Evolutionary conservation across 2,329 filamentous ascomycete genomes (phyloP), one percentile per base, ranked within the genome.

Genomic region (Neophaeococcomyces mojaviensis): DNA sequence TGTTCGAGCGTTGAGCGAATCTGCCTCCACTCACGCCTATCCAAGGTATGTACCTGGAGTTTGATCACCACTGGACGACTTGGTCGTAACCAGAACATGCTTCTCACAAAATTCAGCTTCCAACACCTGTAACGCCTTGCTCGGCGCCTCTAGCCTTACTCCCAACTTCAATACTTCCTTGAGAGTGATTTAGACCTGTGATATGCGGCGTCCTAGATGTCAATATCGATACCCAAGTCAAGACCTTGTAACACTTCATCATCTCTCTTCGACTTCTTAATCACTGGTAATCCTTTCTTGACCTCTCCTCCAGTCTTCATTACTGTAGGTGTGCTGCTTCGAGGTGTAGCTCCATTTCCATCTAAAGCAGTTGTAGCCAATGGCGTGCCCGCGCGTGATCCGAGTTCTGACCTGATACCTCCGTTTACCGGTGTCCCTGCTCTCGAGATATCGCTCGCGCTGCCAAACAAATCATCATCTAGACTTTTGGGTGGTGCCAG

Each of bases 191-290:
- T n/a, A n/a, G n/a, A n/a, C n/a, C n/a, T n/a, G n/a, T n/a, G n/a
- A n/a, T n/a, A n/a, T n/a, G n/a, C n/a, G n/a, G n/a, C n/a, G n/a
- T 28, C 26, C 49, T 70, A 87, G 56, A 94, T 87, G 55, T 94
- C 88, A 58, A 95, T 82, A 57, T 97, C 90, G 62, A 97, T 88
- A 22, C 88, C 90, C 57, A 97, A 69, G 63, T 97, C 92, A 70
- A 97, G 71, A 20, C 81, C 77, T 1, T 84, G 88, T 64, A 97
- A 90, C 46, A 96, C 84, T 60, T 97, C 92, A 61, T 97, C 92
- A 51, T 95, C 89, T 72, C 85, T 84, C 47, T 88, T 77, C 24
- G 84, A 82, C 67, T 86, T 76, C 55, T 74, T 82, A 59, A 90
- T 86, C 39, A 88, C 84, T 10, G 81, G 81, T 53, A 78, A 61